phyloP scores from a whole-genome alignment of 495 filamentous ascomycete genomes.

The Podospora comata region DNA sequence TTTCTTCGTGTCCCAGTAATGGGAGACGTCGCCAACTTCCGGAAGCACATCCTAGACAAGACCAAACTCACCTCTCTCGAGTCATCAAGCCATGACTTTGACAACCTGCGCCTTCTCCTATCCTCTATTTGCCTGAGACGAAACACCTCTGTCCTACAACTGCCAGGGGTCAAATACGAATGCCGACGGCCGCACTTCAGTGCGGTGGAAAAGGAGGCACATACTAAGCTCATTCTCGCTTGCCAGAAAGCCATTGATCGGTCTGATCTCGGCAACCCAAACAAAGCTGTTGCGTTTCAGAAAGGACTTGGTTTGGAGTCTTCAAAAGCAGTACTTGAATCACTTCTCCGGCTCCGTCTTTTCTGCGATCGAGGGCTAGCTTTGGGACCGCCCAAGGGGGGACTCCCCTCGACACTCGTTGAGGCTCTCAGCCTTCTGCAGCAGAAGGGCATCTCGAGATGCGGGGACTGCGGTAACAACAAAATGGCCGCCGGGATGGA shows the following conservation, averaged over 20 bases:
- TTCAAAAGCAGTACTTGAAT: not conserved
- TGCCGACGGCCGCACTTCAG: slow-evolving; percentile 25
- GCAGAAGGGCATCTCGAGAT: slow-evolving; percentile 10
- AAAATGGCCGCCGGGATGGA: not conserved
- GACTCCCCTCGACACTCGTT: slow-evolving; percentile 7
- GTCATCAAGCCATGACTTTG: slow-evolving; percentile 10
- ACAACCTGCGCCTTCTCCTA: slow-evolving; percentile 25
- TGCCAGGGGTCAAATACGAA: slow-evolving; percentile 24
- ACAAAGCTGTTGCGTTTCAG: not conserved
- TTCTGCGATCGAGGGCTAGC: slow-evolving; percentile 16
- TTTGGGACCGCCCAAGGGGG: not conserved
- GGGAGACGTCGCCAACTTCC: slow-evolving; percentile 18
- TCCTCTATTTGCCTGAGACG: slow-evolving; percentile 26
- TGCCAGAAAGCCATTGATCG: not conserved
- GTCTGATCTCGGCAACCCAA: not conserved
- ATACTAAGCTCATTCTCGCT: slow-evolving; percentile 23
- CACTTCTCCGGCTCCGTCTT: slow-evolving; percentile 12
- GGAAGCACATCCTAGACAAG: slow-evolving; percentile 5
- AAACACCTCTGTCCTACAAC: slow-evolving; percentile 23
- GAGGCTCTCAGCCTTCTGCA: slow-evolving; percentile 27
- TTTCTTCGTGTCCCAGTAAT: slow-evolving; percentile 25
- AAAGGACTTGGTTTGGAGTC: no score
- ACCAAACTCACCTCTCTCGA: slow-evolving; percentile 9
- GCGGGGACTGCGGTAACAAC: slow-evolving; percentile 9
- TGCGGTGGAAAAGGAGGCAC: slow-evolving; percentile 25